phyloP scores from a whole-genome alignment of 208 protist species.

The Crithidia brevicula region DNA sequence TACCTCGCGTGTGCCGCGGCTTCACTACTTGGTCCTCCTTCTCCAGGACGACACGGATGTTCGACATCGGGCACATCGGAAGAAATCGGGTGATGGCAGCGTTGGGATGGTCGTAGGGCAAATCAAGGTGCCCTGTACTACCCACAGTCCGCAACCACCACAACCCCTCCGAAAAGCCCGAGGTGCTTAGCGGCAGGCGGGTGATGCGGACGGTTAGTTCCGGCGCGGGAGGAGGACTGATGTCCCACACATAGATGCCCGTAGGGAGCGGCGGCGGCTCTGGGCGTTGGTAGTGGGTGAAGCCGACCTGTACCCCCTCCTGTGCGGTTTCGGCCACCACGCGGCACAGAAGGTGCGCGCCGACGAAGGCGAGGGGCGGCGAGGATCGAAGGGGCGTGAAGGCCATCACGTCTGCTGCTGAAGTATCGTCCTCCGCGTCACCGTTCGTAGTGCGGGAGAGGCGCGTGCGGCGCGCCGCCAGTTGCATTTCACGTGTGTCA shows the following conservation, averaged over 20 bases:
- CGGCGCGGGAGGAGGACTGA: neutral
- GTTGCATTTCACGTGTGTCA: neutral
- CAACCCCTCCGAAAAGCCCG: neutral
- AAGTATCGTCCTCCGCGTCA: neutral
- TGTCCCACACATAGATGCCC: constrained; percentile 1
- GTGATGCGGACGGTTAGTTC: neutral
- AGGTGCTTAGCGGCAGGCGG: neutral
- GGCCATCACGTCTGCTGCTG: neutral
- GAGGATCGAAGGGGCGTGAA: constrained; percentile 3
- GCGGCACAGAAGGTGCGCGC: neutral
- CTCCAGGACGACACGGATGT: constrained; percentile 3
- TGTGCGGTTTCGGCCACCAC: neutral
- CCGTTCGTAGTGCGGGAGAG: neutral
- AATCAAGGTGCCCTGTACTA: neutral
- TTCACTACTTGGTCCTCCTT: neutral
- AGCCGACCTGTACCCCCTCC: constrained; percentile 5
- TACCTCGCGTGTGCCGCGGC: no score
- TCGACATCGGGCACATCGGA: neutral
- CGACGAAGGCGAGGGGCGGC: neutral
- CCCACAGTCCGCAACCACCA: constrained; percentile 7
- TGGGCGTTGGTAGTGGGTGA: constrained; percentile 5
- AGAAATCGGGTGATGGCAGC: neutral
- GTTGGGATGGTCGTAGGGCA: neutral
- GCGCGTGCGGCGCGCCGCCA: neutral
- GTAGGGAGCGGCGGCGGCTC: neutral